Percentiles rank a stretch among this genome's conserved stretches.
These are phyloP conservation scores for Xerocomellus dryophilus DNA, from an alignment of 768 basidiomycete species.

Conservation along the genomic window DNA sequence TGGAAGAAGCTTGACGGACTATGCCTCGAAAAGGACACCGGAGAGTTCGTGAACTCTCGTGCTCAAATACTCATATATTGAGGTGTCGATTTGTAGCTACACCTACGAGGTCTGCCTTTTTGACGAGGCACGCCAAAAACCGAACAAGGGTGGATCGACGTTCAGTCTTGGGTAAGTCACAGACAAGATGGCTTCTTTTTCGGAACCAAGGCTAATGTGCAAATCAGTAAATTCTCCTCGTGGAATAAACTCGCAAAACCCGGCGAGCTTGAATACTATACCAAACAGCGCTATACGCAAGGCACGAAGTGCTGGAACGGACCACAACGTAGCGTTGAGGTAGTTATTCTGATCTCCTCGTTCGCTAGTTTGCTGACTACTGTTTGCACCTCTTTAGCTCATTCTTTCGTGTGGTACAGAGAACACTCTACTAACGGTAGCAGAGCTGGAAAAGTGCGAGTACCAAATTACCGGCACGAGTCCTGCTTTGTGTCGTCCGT, in stretches of 20 bases:
- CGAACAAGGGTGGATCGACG: conserved; percentile 69
- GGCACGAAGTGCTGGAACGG: conserved; percentile 97
- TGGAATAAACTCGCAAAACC: conserved; percentile 67
- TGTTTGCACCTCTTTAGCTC: conserved; percentile 45
- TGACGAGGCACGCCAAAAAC: conserved; percentile 82
- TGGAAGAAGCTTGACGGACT: conserved; percentile 92
- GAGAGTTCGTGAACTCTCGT: conserved; percentile 69
- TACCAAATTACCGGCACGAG: conserved; percentile 84
- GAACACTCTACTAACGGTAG: conserved; percentile 72
- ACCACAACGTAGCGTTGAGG: conserved; percentile 80
- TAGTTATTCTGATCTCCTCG: conserved; percentile 32
- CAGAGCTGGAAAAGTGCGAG: conserved; percentile 95
- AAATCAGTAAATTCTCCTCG: conserved; percentile 62
- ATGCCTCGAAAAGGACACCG: conserved; percentile 78
- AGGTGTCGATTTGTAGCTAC: conserved; percentile 52
- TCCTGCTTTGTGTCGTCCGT: conserved; percentile 71
- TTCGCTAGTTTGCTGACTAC: conserved; percentile 2
- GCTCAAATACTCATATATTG: background rate
- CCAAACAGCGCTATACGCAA: conserved; percentile 74
- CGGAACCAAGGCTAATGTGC: conserved; percentile 1
- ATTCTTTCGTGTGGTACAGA: conserved; percentile 81
- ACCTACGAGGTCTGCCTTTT: conserved; percentile 95
- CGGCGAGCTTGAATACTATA: conserved; percentile 74
- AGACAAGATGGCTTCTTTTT: background rate
- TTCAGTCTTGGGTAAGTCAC: conserved; percentile 78